Evolutionary conservation across 2,329 filamentous ascomycete genomes (phyloP), one percentile per base, ranked within the genome.

Genomic region (Paraconiothyrium sp.): DNA sequence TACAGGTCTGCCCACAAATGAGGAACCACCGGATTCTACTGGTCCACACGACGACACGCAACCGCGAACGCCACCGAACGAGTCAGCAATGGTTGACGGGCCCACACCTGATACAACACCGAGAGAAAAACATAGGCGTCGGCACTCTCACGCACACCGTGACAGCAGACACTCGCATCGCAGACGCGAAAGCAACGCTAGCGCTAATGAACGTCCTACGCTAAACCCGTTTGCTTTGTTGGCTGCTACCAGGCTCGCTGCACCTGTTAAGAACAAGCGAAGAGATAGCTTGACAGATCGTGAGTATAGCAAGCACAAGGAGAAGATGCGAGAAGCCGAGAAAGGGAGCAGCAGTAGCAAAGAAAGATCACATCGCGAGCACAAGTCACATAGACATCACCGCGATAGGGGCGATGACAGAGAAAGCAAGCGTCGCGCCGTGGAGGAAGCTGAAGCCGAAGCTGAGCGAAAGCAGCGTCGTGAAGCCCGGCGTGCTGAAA

Each of bases 251-350:
- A 75, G 71, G 43, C 50, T 71, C 24, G 58, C 63, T 34, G 65
- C 67, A 14, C 65, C 67, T 24, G 60, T 67, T 9, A 73, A 66
- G 44, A 69, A 62, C 35, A 76, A 72, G 49, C 69, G 75, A 32
- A 69, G 70, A 10, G 75, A 77, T 54, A 77, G 74, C 56, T 72
- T 75, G 39, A 74, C 74, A 3, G 74, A 76, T 14, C 69, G 70
- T 22, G 76, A 78, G 24, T 27, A 63, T 24, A 58, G 55, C 9
- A 67, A 63, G 55, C 67, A 61, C 2, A 72, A 70, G 56, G 69
- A 70, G 11, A 61, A 63, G 41, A 39, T 63, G 1, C 67, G 65
- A 24, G 72, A 74, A 24, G 51, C 56, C 1, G 67, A 72, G n/a
- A 71, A 68, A 46, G 54, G 64, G 24, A 72, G 72, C 50, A 67